A percentile compares a stretch with the other conserved stretches of the same genome.
Conservation (phyloP, 148 eudicot species). For the Silene uniflora region DNA sequence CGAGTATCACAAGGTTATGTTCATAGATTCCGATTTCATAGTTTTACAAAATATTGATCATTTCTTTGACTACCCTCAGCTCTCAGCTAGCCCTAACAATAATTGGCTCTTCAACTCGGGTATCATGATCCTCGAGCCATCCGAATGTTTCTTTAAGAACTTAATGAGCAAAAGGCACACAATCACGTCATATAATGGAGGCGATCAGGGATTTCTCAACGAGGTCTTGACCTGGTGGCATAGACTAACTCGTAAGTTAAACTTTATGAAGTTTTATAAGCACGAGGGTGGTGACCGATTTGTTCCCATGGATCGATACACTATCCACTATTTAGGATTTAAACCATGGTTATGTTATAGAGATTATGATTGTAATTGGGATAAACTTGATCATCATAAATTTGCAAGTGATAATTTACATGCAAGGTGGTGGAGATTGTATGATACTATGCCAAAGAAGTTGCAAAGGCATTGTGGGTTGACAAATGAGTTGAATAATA, state of each 20-base stretch:
- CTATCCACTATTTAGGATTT: conserved; percentile 58
- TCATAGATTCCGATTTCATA: conserved; percentile 61
- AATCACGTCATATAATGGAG: conserved; percentile 61
- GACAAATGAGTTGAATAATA: conserved; percentile 32
- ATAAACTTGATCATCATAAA: conserved; percentile 16
- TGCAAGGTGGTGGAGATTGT: conserved; percentile 56
- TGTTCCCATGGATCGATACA: conserved; percentile 32
- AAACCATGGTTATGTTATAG: conserved; percentile 71
- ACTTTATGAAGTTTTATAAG: conserved; percentile 38
- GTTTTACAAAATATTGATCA: conserved; percentile 46
- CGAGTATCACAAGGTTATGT: conserved; percentile 56
- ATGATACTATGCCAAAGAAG: conserved; percentile 40
- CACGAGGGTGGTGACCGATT: conserved; percentile 15
- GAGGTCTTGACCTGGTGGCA: conserved; percentile 80
- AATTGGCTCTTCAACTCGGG: conserved; percentile 63
- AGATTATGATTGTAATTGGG: conserved; percentile 78
- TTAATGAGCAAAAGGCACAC: conserved; percentile 39
- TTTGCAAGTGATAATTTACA: conserved; percentile 55
- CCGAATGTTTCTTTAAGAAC: conserved; percentile 42
- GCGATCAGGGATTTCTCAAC: conserved; percentile 69
- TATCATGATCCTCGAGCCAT: conserved; percentile 65
- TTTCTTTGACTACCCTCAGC: conserved; percentile 49
- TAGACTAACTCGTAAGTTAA: conserved; percentile 36
- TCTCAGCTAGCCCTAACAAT: conserved; percentile 48
- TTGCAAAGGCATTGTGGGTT: conserved; percentile 40